phyloP scores from a whole-genome alignment of 495 filamentous ascomycete species.

The Bathelium albidoporum region DNA sequence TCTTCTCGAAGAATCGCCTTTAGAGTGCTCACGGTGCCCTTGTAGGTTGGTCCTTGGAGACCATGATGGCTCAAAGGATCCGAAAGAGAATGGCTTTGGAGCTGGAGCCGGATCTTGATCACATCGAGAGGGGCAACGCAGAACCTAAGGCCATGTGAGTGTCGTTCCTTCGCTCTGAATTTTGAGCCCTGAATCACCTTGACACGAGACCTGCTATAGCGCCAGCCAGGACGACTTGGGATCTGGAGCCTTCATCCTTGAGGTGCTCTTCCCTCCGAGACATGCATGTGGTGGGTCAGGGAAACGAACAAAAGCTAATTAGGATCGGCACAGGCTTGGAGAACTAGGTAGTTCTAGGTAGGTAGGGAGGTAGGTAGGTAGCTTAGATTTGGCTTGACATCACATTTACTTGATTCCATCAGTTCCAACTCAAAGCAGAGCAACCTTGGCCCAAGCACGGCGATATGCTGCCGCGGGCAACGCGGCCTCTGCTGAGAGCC shows the following conservation, averaged over 20 bases:
- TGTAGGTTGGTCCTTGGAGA: conserved; percentile 57
- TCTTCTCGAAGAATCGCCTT: conserved; percentile 64
- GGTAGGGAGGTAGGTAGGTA: no score
- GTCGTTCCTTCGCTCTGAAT: background rate
- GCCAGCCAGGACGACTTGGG: conserved; percentile 74
- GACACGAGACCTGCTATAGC: conserved; percentile 83
- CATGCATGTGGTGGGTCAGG: background rate
- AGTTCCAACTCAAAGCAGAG: background rate
- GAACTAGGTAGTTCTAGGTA: no score
- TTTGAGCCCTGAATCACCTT: conserved; percentile 40
- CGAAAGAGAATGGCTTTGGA: conserved; percentile 72
- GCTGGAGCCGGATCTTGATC: conserved; percentile 90
- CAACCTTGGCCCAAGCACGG: background rate
- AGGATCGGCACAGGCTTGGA: background rate
- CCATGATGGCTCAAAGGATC: conserved; percentile 47
- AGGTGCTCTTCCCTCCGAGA: conserved; percentile 5
- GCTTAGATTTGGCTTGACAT: no score
- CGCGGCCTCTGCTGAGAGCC: background rate
- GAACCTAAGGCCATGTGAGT: conserved; percentile 45
- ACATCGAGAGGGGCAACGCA: conserved; percentile 88
- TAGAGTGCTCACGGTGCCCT: conserved; percentile 69
- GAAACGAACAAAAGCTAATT: background rate
- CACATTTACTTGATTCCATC: no score
- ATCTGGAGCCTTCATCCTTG: conserved; percentile 12
- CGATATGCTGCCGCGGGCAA: background rate